Evolutionary conservation across 495 filamentous ascomycete species (phyloP), one percentile per base, ranked within the genome.

Genomic region (Penicillium angulare): DNA sequence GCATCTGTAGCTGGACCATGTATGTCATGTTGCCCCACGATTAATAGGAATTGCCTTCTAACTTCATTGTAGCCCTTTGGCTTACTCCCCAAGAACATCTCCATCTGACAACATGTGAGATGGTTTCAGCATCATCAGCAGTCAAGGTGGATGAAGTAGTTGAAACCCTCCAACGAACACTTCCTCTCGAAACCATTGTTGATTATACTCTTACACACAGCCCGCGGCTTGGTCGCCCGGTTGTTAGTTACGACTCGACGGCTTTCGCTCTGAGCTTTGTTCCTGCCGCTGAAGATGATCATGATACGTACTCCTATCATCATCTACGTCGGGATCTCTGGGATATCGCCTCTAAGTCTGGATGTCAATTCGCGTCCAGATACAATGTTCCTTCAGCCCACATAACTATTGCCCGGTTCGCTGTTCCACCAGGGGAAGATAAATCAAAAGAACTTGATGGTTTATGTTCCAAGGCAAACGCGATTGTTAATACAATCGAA

Each of bases 361-460:
- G 86, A 0, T 75, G 89, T 7, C 64, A 68, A 8, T 74, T 95
- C 12, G 79, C 67, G 13, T 86, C 85, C 24, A 78, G 92, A 47
- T 98, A 97, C 67, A 81, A 87, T 1, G 88, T 95, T 7, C 91
- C 90, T 3, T 89, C 86, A 33, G 87, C 89, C 6, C 92, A 98
- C 72, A 76, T 97, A 53, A 96, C 92, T 0, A 78, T 97, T 52
- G 91, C 79, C 2, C 79, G 92, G 3, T 96, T 91, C 60, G 76
- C 95, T 31, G 77, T 75, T 7, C 76, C 83, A 26, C 58, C 64
- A 24, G 80, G 76, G 35, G n/a, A 45, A 5, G 50, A 55, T 43
- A 56, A 64, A 16, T 50, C 46, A 49, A 66, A 53, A 4, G 58
- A 43, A 5, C 15, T 33, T 7, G 40, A 17, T 7, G 22, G 58